These are phyloP conservation scores for Colletotrichum aenigma DNA, from an alignment of 2,329 filamentous ascomycete genomes.

Conservation along the genomic window DNA sequence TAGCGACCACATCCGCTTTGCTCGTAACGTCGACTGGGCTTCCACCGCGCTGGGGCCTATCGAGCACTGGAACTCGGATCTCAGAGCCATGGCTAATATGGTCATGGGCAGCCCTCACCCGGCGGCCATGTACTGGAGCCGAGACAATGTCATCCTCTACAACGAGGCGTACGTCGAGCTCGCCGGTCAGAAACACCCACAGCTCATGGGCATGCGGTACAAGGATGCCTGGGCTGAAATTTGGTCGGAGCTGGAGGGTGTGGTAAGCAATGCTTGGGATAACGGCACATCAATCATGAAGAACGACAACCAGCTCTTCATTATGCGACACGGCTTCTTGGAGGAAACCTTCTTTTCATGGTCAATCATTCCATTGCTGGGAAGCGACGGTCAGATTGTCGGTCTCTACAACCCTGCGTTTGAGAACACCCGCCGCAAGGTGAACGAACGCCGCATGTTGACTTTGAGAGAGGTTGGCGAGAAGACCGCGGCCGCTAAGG, in stretches of 20 bases:
- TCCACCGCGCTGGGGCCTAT: constrained; percentile 77
- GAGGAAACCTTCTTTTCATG: constrained; percentile 86
- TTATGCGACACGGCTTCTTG: constrained; percentile 70
- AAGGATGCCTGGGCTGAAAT: constrained; percentile 74
- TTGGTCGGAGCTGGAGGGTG: constrained; percentile 71
- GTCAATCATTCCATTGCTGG: constrained; percentile 80
- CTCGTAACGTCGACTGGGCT: constrained; percentile 74
- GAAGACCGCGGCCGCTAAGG: constrained; percentile 72
- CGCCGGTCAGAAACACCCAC: constrained; percentile 78
- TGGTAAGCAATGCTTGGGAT: constrained; percentile 69
- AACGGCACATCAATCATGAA: constrained; percentile 85
- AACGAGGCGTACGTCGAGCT: constrained; percentile 75
- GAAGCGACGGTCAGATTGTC: constrained; percentile 74
- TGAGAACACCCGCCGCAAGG: constrained; percentile 79
- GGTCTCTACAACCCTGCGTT: constrained; percentile 82
- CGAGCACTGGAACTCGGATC: constrained; percentile 69
- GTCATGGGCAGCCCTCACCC: constrained; percentile 82
- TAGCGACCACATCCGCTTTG: constrained; percentile 74
- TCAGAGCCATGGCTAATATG: constrained; percentile 80
- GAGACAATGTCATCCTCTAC: constrained; percentile 70
- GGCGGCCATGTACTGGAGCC: constrained; percentile 80
- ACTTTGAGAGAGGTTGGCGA: constrained; percentile 80
- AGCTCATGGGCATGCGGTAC: constrained; percentile 76
- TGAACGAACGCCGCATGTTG: constrained; percentile 81
- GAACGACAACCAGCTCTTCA: constrained; percentile 78